A percentile compares a stretch with the other conserved stretches of the same genome.
Conservation (phyloP, 768 basidiomycete species). For the Leccinum longicurvipes region DNA sequence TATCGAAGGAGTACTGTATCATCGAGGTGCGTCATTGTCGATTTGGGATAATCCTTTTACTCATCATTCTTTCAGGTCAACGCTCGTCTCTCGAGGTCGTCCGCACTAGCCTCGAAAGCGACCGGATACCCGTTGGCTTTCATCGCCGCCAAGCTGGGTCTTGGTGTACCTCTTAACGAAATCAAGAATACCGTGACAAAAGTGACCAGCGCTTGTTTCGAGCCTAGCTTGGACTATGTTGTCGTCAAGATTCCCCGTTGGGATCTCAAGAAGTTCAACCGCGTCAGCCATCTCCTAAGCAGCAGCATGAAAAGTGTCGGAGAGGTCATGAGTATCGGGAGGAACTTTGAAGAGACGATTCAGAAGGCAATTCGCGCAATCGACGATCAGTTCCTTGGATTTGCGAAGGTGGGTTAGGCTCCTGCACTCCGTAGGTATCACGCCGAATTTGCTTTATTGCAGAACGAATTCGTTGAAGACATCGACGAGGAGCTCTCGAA, state of each 20-base stretch:
- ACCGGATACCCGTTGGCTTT: slow-evolving; percentile 98
- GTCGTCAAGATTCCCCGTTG: slow-evolving; percentile 99
- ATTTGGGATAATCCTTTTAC: neutral
- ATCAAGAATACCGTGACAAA: slow-evolving; percentile 98
- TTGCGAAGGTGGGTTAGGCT: slow-evolving; percentile 62
- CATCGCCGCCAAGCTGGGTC: slow-evolving; percentile 96
- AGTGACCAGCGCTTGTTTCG: slow-evolving; percentile 95
- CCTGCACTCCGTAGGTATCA: neutral
- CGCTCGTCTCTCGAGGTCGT: slow-evolving; percentile 96
- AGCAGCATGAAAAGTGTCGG: slow-evolving; percentile 99
- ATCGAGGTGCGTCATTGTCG: slow-evolving; percentile 65
- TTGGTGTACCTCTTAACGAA: slow-evolving; percentile 95
- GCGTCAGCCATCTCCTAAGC: slow-evolving; percentile 87
- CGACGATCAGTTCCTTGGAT: slow-evolving; percentile 92
- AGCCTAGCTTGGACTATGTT: slow-evolving; percentile 94
- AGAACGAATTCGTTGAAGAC: slow-evolving; percentile 87
- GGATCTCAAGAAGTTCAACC: slow-evolving; percentile 97
- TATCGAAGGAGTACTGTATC: slow-evolving; percentile 95
- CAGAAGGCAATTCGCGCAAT: slow-evolving; percentile 98
- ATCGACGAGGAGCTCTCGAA: slow-evolving; percentile 92
- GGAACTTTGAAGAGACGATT: slow-evolving; percentile 97
- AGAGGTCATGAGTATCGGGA: slow-evolving; percentile 98
- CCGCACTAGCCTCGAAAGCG: slow-evolving; percentile 96
- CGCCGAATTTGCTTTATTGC: neutral
- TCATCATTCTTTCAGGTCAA: slow-evolving; percentile 54